Conservation (phyloP, 2,329 filamentous ascomycete genomes). For the Fusarium proliferatum region DNA sequence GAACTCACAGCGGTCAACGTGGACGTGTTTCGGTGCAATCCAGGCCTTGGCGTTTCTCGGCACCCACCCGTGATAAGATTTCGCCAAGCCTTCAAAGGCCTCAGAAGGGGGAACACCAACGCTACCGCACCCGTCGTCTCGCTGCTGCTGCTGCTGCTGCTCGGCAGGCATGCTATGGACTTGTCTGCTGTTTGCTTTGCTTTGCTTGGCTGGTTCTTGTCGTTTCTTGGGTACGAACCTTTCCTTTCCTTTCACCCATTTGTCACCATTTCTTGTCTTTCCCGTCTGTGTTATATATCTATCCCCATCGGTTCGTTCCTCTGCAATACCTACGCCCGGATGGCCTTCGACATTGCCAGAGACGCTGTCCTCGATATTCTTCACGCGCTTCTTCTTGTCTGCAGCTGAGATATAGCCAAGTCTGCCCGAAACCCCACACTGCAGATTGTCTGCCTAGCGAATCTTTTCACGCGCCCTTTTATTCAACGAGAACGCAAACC, state of each 20-base stretch:
- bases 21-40: constrained; percentile 45
- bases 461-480: not conserved
- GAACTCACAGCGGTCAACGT: constrained; percentile 45
- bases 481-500: constrained; percentile 5
- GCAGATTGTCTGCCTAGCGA: constrained; percentile 1
- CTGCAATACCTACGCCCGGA: constrained; percentile 15
- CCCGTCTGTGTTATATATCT: constrained; percentile 11
- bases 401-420: constrained; percentile 21
- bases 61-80: constrained; percentile 48
- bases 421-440: constrained; percentile 1
- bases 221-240: constrained; percentile 26
- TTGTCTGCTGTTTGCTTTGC: constrained; percentile 34
- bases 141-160: not conserved
- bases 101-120: constrained; percentile 46
- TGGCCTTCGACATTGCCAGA: constrained; percentile 27
- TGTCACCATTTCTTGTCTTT: constrained; percentile 20
- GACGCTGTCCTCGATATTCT: constrained; percentile 22
- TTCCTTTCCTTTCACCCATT: constrained; percentile 27
- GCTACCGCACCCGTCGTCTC: constrained; percentile 40
- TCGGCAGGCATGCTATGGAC: constrained; percentile 33
- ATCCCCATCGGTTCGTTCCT: constrained; percentile 16
- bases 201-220: constrained; percentile 33
- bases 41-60: constrained; percentile 48
- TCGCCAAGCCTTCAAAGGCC: constrained; percentile 48
- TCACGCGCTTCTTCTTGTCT: constrained; percentile 14